Evolutionary conservation across 768 basidiomycete genomes (phyloP).

Genomic region (Rhodotorula diobovata): DNA sequence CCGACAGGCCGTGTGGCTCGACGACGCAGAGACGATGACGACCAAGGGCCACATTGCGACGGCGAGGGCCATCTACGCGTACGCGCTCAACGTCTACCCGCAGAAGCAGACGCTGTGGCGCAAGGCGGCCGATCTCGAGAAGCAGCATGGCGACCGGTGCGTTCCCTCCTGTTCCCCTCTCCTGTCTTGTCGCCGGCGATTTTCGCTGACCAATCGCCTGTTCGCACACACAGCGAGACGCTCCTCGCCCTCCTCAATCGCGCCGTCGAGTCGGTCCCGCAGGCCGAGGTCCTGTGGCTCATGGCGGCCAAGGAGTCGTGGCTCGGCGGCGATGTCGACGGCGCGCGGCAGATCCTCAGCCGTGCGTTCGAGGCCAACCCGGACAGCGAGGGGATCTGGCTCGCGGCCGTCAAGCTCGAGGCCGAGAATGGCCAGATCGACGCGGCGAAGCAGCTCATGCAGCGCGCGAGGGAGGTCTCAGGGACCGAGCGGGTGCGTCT

Average conservation of each 20-base stretch:
- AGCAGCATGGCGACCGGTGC: constrained; percentile 76
- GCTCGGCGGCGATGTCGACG: constrained; percentile 78
- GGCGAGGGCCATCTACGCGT: constrained; percentile 81
- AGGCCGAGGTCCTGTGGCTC: constrained; percentile 93
- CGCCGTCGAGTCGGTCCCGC: constrained; percentile 85
- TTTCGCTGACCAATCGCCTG: not conserved
- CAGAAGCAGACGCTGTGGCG: constrained; percentile 81
- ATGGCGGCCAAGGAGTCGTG: constrained; percentile 99
- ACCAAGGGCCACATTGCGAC: constrained; percentile 69
- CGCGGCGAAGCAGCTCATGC: constrained; percentile 78
- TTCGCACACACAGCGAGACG: constrained; percentile 56
- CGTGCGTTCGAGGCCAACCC: constrained; percentile 89
- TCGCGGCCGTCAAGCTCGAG: constrained; percentile 94
- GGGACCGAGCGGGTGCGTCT: constrained; percentile 76
- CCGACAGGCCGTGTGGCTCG: constrained; percentile 77
- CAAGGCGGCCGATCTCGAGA: constrained; percentile 86
- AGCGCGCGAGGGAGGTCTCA: constrained; percentile 81
- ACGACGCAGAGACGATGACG: constrained; percentile 82
- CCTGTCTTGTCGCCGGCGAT: constrained; percentile 20
- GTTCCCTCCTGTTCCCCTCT: constrained; percentile 39
- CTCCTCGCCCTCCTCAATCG: constrained; percentile 73
- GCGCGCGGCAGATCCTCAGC: constrained; percentile 83
- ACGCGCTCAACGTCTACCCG: constrained; percentile 85
- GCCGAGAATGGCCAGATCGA: constrained; percentile 88
- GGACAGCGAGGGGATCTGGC: constrained; percentile 95